A percentile compares a stretch with the other conserved stretches of the same genome.
phyloP scores from a whole-genome alignment of 2,329 filamentous ascomycete genomes.

The Byssochlamys sp. region DNA sequence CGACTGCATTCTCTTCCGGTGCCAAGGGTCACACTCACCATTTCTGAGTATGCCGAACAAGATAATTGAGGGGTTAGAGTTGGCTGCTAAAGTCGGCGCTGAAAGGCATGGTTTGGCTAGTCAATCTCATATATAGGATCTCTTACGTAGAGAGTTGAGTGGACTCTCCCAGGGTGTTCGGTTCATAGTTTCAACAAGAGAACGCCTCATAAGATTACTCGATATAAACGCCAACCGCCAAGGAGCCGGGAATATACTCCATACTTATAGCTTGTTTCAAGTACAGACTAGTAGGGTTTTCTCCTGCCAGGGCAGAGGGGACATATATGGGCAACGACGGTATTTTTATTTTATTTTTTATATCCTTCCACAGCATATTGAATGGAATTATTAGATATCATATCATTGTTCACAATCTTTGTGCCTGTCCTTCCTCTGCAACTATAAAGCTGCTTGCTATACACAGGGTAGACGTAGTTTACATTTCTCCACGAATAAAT shows the following conservation, averaged over 20 bases:
- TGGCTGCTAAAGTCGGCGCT: constrained; percentile 8
- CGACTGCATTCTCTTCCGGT: constrained; percentile 5
- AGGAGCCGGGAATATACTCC: neutral
- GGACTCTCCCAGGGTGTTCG: no score
- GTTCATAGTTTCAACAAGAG: no score
- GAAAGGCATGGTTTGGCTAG: neutral
- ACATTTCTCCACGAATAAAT: neutral
- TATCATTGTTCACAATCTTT: no score
- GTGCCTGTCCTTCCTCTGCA: no score
- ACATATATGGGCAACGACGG: neutral
- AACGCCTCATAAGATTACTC: no score
- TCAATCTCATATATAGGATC: neutral
- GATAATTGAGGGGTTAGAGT: constrained; percentile 23
- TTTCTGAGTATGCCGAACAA: constrained; percentile 25
- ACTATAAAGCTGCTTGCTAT: no score
- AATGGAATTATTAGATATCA: no score
- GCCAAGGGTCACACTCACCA: constrained; percentile 27
- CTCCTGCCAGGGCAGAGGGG: neutral
- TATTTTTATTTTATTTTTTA: neutral
- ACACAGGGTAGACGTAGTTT: neutral
- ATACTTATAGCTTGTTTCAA: neutral
- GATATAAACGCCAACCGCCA: no score
- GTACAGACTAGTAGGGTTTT: neutral
- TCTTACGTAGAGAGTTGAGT: no score
- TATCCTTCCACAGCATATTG: no score